These are phyloP conservation scores for Sabuloglossum arenarium DNA, from an alignment of 495 filamentous ascomycete genomes.

Conservation along the genomic window DNA sequence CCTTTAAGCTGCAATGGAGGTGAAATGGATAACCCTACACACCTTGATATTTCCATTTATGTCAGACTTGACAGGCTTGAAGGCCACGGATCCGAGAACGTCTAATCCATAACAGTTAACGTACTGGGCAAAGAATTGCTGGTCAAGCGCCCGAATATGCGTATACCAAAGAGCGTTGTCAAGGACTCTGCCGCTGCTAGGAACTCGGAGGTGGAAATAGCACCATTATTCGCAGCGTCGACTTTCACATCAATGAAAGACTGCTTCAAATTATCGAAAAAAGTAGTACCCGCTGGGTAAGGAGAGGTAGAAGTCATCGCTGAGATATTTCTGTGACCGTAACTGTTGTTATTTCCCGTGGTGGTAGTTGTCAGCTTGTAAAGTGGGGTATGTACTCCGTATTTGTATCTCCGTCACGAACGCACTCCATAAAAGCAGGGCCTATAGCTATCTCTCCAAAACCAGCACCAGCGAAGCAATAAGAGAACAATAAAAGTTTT, in stretches of 20 bases:
- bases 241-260: constrained; percentile 70
- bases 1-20: not conserved
- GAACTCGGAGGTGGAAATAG: constrained; percentile 68
- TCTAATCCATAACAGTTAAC: not conserved
- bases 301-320: constrained; percentile 5
- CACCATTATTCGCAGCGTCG: constrained; percentile 46
- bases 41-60: constrained; percentile 87
- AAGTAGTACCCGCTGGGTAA: constrained; percentile 54
- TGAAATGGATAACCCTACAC: constrained; percentile 9
- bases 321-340: not conserved
- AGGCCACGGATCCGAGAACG: constrained; percentile 5
- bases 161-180: constrained; percentile 66
- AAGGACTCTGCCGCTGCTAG: constrained; percentile 76
- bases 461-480: too few species aligned
- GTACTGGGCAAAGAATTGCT: not conserved
- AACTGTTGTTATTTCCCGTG: not conserved
- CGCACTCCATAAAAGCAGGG: too few species aligned
- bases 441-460: too few species aligned
- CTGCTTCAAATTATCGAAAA: constrained; percentile 61
- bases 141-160: not conserved
- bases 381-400: too few species aligned
- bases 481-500: too few species aligned
- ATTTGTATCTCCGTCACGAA: too few species aligned
- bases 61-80: constrained; percentile 48
- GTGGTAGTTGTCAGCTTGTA: not conserved